phyloP scores from a whole-genome alignment of 1,284 basidiomycete genomes.

The Vanrija sp. region DNA sequence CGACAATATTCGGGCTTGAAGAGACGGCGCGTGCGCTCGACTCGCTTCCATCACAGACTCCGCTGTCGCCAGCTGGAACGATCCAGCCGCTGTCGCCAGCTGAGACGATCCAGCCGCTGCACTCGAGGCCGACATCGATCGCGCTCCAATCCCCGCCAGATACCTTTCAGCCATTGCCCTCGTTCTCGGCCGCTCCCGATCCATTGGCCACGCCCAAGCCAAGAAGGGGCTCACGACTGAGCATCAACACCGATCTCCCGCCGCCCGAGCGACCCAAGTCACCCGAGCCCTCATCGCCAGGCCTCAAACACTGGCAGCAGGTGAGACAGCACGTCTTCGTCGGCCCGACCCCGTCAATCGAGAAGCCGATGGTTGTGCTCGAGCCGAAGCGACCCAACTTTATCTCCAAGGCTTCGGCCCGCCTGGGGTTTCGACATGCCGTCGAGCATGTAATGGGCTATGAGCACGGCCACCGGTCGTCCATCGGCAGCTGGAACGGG shows the following conservation, averaged over 20 bases:
- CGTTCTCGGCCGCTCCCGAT: too few species aligned
- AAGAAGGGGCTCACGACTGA: neutral
- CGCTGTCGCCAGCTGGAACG: too few species aligned
- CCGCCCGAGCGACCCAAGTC: neutral
- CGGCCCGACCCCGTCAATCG: slow-evolving; percentile 29
- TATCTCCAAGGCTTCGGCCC: slow-evolving; percentile 37
- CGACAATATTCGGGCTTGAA: too few species aligned
- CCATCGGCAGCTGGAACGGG: slow-evolving; percentile 12
- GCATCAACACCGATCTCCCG: neutral
- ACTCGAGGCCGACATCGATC: too few species aligned
- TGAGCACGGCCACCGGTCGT: slow-evolving; percentile 24
- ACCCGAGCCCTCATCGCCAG: slow-evolving; percentile 30
- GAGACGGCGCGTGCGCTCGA: too few species aligned
- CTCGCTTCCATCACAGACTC: too few species aligned
- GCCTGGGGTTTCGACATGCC: slow-evolving; percentile 38
- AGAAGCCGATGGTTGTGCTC: neutral
- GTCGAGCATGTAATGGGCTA: slow-evolving; percentile 39
- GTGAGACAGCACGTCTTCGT: slow-evolving; percentile 37
- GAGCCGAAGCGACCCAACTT: slow-evolving; percentile 6
- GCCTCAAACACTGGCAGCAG: slow-evolving; percentile 43
- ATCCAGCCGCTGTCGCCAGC: too few species aligned
- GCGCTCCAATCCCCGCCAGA: too few species aligned
- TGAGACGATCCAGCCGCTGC: too few species aligned
- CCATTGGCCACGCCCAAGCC: too few species aligned
- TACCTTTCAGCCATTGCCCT: too few species aligned